Conservation (phyloP, 2,329 filamentous ascomycete genomes). For the Aspergillus versicolor region DNA sequence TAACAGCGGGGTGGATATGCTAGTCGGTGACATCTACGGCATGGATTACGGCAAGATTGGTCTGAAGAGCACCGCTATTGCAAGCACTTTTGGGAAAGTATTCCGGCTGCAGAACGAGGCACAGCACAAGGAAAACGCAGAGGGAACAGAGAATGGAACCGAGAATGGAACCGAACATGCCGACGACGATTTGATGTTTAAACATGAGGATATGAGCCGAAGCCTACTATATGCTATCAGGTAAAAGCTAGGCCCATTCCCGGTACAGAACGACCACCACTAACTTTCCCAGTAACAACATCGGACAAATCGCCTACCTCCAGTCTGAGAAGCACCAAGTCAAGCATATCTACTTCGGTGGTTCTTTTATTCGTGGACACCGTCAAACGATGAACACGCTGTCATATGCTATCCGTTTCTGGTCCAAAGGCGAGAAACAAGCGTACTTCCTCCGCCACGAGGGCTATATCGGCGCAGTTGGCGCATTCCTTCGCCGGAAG, state of each 20-base stretch:
- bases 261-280: conserved; percentile 4
- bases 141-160: conserved; percentile 53
- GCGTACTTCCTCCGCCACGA: conserved; percentile 96
- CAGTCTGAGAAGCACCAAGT: conserved; percentile 92
- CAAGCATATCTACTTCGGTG: conserved; percentile 94
- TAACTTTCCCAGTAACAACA: conserved; percentile 73
- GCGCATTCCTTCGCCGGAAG: conserved; percentile 88
- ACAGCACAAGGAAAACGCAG: conserved; percentile 73
- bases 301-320: conserved; percentile 96
- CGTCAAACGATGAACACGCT: conserved; percentile 97
- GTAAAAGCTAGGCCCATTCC: conserved; percentile 31
- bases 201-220: conserved; percentile 79
- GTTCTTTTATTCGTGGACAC: conserved; percentile 93
- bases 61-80: conserved; percentile 91
- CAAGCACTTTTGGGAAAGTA: conserved; percentile 94
- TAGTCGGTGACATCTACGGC: conserved; percentile 97
- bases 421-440: conserved; percentile 90
- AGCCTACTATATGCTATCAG: conserved; percentile 89
- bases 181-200: conserved; percentile 56
- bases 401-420: conserved; percentile 95
- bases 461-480: conserved; percentile 90
- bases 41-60: conserved; percentile 95
- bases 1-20: conserved; percentile 90
- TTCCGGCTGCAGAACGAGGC: conserved; percentile 88
- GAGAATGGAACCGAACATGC: conserved; percentile 49